Evolutionary conservation across 2,329 filamentous ascomycete species (phyloP), one percentile per base, ranked within the genome.

Genomic region (Fusarium sp.): DNA sequence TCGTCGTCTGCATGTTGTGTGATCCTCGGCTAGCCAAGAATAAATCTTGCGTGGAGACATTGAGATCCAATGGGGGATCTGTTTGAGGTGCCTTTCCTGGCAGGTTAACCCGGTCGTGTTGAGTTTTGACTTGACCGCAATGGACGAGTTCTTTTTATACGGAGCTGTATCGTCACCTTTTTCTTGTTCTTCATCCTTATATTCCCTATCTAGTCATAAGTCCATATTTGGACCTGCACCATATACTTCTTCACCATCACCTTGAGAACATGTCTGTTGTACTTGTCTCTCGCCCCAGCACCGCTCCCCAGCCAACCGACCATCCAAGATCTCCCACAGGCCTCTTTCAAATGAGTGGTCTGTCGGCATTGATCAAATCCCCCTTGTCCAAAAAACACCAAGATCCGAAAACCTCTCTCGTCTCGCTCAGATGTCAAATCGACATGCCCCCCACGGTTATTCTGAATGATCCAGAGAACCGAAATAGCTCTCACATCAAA

Each of bases 361-460:
- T 77, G 9, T 52, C 43, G 2, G 52, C 30, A 18, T 9, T 69
- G 7, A 69, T 71, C 48, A 77, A 20, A 5, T 68, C 76, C 27
- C 60, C 54, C 14, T 20, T 72, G 2, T 57, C 48, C 23, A 61
- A 48, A 9, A 34, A 5, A 8, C 4, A 18, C 1, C 23, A 35
- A 4, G 20, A 48, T 16, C 20, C 11, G 8, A 39, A 14, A 37
- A 41, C 0, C 3, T n/a, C 62, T 1, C 13, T 58, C 10, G 66
- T 58, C 7, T 66, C 58, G 0, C 57, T 78, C 1, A 34, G 66
- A 9, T 78, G 64, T 11, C 68, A 50, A 1, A 65, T 74, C 2
- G 62, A 74, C 3, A 72, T 58, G 1, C 57, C 57, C 0, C 63
- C 76, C 1, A 66, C 66, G 0, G 58, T 77, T 1, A n/a, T 77